Base-by-base conservation (phyloP, 805 yeast genomes). In the Kodamaea fukazawae region DNA sequence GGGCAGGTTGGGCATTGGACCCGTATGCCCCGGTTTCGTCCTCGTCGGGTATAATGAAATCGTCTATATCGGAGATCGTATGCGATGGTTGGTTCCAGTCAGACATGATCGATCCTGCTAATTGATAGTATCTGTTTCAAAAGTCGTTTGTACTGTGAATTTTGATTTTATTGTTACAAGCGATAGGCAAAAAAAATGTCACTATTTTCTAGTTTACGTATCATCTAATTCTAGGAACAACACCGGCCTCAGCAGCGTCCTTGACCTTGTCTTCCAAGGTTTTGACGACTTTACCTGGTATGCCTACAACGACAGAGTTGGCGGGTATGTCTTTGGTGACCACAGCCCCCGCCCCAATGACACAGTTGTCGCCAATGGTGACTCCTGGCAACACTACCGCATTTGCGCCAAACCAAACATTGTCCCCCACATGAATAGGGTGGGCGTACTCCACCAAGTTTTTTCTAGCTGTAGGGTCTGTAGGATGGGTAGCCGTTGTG, bases 331-430 rank as follows among this genome's bases (percentile, higher is more conserved):
- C 76, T 40, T 65, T 75, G 13, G 73, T 70, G 15, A 84, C 87
- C 2, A 81, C 80, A 6, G 82, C 63, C 3, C 86, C 87, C 3
- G 89, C 86, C 2, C 82, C 90, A 31, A 83, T 67, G 1, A 79
- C 78, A 3, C 72, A 70, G 7, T 76, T 74, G 36, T 77, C 75
- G 10, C 89, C 90, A 32, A 83, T 69, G 1, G 73, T 76, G 8
- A 80, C 81, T 7, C 89, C 90, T 2, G 86, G 84, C 36, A 82
- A 57, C 7, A 84, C 69, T 1, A 65, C 62, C 11, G 63, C 77
- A 29, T 69, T 67, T 1, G 80, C 67, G 11, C 86, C 86, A 29
- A 83, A 62, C 91, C 90, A 83, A 7, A 80, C 85, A 45, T 76
- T 73, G 54, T 78, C 70, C 2, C 83, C 87, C 26, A 84, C 77